Evolutionary conservation across 2,329 filamentous ascomycete species (phyloP).

Genomic region (Sclerotinia subarctica): DNA sequence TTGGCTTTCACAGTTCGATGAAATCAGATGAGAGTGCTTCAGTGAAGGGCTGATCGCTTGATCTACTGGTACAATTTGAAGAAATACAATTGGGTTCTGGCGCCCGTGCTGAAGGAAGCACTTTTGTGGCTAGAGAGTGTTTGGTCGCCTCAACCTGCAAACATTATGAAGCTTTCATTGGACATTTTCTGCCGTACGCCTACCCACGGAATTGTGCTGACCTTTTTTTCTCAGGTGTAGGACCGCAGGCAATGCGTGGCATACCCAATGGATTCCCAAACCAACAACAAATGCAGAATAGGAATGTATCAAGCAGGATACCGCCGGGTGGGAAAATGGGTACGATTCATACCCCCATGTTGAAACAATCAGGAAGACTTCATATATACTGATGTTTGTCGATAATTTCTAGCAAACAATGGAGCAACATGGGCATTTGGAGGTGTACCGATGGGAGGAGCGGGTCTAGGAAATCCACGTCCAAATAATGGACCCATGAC

Average conservation of each 20-base stretch:
- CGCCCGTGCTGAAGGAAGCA: neutral
- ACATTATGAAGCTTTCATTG: neutral
- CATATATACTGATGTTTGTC: slow-evolving; percentile 29
- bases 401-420: slow-evolving; percentile 38
- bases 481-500: slow-evolving; percentile 55
- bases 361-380: slow-evolving; percentile 3
- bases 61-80: neutral
- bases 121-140: neutral
- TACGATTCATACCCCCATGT: slow-evolving; percentile 40
- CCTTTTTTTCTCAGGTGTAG: slow-evolving; percentile 40
- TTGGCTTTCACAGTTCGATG: neutral
- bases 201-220: slow-evolving; percentile 25
- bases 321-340: slow-evolving; percentile 64
- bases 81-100: neutral
- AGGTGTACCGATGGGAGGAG: slow-evolving; percentile 58
- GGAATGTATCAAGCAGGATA: slow-evolving; percentile 57
- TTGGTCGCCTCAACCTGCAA: slow-evolving; percentile 3
- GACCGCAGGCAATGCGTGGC: slow-evolving; percentile 60
- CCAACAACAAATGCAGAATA: slow-evolving; percentile 57
- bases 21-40: neutral
- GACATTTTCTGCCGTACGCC: neutral
- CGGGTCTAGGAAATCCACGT: slow-evolving; percentile 51
- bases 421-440: slow-evolving; percentile 59
- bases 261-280: slow-evolving; percentile 59
- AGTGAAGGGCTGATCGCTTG: neutral